phyloP scores from a whole-genome alignment of 2,329 filamentous ascomycete species.

The Blastomyces parvus region DNA sequence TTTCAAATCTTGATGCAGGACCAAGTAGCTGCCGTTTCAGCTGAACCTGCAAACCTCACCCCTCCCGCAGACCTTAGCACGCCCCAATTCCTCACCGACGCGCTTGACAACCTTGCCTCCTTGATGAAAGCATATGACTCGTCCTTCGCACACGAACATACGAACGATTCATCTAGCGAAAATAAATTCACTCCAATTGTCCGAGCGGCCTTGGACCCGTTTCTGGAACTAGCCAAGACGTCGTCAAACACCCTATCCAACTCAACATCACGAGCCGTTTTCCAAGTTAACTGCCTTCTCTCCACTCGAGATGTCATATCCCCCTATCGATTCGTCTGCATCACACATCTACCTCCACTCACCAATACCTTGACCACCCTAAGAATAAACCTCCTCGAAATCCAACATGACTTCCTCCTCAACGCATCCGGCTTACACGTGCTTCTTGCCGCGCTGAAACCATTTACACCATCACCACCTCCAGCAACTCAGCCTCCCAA shows the following conservation, averaged over 20 bases:
- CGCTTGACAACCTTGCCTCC: slow-evolving; percentile 64
- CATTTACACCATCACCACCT: slow-evolving; percentile 23
- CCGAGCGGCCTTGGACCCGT: slow-evolving; percentile 73
- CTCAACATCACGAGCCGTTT: slow-evolving; percentile 39
- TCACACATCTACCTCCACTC: slow-evolving; percentile 47
- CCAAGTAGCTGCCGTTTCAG: slow-evolving; percentile 53
- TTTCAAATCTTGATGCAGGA: slow-evolving; percentile 76
- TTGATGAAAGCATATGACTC: slow-evolving; percentile 84
- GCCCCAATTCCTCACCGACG: slow-evolving; percentile 70
- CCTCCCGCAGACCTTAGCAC: slow-evolving; percentile 64
- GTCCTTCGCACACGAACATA: slow-evolving; percentile 47
- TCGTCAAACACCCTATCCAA: slow-evolving; percentile 36
- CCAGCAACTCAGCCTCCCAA: slow-evolving; percentile 9
- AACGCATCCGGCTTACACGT: slow-evolving; percentile 61
- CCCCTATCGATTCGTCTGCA: slow-evolving; percentile 51
- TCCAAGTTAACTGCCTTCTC: slow-evolving; percentile 40
- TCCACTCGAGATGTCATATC: slow-evolving; percentile 31
- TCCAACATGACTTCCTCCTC: slow-evolving; percentile 64
- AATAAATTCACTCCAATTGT: slow-evolving; percentile 67
- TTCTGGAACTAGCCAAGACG: slow-evolving; percentile 56
- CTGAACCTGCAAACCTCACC: slow-evolving; percentile 62
- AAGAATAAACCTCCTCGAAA: slow-evolving; percentile 49
- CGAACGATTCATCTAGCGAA: slow-evolving; percentile 46
- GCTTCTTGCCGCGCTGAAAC: slow-evolving; percentile 51
- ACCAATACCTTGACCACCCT: slow-evolving; percentile 44